Percentiles rank a stretch among this genome's conserved stretches.
Conservation (phyloP, 495 filamentous ascomycete species). For the Pseudevernia furfuracea region DNA sequence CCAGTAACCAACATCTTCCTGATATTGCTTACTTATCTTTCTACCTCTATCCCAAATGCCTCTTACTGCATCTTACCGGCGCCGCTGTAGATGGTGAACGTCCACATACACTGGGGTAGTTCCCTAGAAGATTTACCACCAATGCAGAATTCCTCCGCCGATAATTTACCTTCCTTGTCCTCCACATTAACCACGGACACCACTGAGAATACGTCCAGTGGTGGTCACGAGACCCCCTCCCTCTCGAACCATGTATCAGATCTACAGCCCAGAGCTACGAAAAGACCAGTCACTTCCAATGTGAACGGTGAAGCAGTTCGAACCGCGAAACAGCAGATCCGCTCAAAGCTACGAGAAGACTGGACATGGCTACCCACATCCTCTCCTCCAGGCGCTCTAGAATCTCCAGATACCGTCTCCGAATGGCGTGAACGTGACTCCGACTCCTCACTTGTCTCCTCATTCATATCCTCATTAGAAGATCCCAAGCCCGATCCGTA, state of each 20-base stretch:
- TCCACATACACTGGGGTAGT: constrained; percentile 3
- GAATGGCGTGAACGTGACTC: constrained; percentile 37
- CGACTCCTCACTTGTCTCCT: constrained; percentile 24
- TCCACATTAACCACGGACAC: constrained; percentile 13
- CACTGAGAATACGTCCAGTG: constrained; percentile 6
- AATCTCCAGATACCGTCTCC: constrained; percentile 2
- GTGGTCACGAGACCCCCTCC: constrained; percentile 7
- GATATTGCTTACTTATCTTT: too few species aligned
- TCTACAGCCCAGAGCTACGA: neutral
- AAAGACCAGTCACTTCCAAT: constrained; percentile 24
- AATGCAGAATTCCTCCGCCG: constrained; percentile 17
- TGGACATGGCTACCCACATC: constrained; percentile 15
- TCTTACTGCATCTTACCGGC: neutral
- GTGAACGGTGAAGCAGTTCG: constrained; percentile 31
- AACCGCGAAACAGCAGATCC: constrained; percentile 30
- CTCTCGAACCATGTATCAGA: neutral
- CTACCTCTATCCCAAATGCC: too few species aligned
- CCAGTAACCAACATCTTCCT: neutral
- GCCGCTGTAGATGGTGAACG: constrained; percentile 7
- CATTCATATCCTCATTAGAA: constrained; percentile 26
- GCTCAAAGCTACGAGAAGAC: constrained; percentile 18
- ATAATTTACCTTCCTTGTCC: constrained; percentile 21
- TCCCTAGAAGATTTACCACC: neutral
- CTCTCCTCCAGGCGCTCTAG: constrained; percentile 25
- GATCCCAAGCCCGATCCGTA: constrained; percentile 38